Evolutionary conservation across 805 yeast genomes (phyloP).

Genomic region (Ogataea minuta): DNA sequence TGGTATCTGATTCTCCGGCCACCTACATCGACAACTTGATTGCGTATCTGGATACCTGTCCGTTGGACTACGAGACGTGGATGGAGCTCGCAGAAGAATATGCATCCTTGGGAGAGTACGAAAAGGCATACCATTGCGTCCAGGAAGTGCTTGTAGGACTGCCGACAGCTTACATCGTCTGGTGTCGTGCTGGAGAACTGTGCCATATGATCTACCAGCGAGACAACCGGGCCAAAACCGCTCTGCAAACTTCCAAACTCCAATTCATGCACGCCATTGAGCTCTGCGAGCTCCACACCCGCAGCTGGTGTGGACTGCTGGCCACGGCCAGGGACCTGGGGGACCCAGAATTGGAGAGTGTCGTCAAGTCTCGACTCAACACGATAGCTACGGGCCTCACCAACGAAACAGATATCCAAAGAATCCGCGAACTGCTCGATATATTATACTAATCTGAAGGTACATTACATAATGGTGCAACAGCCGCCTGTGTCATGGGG

Average conservation of each 20-base stretch:
- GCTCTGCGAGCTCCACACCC: constrained; percentile 61
- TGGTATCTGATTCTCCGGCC: constrained; percentile 28
- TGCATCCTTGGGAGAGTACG: constrained; percentile 55
- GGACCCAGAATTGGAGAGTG: constrained; percentile 9
- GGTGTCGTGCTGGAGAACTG: constrained; percentile 63
- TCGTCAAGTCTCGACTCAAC: constrained; percentile 38
- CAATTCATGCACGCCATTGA: constrained; percentile 73
- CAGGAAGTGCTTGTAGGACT: constrained; percentile 67
- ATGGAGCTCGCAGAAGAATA: constrained; percentile 72
- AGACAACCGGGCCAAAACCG: constrained; percentile 10
- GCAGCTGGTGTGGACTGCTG: constrained; percentile 48
- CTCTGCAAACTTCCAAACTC: constrained; percentile 32
- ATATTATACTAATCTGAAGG: constrained; percentile 7
- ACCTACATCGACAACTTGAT: constrained; percentile 56
- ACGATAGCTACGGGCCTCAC: constrained; percentile 32
- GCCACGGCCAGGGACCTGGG: constrained; percentile 16
- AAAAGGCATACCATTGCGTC: constrained; percentile 61
- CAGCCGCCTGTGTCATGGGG: constrained; percentile 20
- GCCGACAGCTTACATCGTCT: constrained; percentile 69
- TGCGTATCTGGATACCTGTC: constrained; percentile 57
- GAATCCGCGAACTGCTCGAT: constrained; percentile 34
- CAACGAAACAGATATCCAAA: constrained; percentile 35
- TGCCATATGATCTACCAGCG: constrained; percentile 19
- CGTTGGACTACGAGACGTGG: constrained; percentile 79
- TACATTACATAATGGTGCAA: constrained; percentile 29